Evolutionary conservation across 768 basidiomycete genomes (phyloP).

Genomic region (Fibroporia radiculosa): DNA sequence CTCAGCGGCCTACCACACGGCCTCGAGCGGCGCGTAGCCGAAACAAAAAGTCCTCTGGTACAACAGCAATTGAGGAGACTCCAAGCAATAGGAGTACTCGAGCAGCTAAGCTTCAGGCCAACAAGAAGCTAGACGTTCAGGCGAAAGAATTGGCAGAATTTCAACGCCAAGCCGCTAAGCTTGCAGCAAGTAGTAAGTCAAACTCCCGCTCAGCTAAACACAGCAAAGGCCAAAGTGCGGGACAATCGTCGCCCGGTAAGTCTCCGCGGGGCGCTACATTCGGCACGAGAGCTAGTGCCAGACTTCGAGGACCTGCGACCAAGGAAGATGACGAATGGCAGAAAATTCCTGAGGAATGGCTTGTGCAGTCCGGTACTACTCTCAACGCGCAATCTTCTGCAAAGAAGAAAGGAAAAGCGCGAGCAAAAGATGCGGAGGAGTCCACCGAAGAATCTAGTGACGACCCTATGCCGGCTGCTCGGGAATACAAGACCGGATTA

Average conservation of each 20-base stretch:
- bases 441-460: slow-evolving; percentile 5
- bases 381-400: slow-evolving; percentile 3
- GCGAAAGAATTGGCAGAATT: slow-evolving; percentile 61
- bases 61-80: slow-evolving; percentile 7
- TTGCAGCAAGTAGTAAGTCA: slow-evolving; percentile 7
- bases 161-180: slow-evolving; percentile 40
- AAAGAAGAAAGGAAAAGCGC: slow-evolving; percentile 11
- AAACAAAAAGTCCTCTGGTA: slow-evolving; percentile 5
- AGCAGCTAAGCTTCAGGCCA: slow-evolving; percentile 66
- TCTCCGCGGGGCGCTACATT: slow-evolving; percentile 13
- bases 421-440: slow-evolving; percentile 15
- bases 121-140: slow-evolving; percentile 58
- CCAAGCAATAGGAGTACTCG: slow-evolving; percentile 41
- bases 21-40: slow-evolving; percentile 7
- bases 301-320: slow-evolving; percentile 45
- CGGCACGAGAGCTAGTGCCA: slow-evolving; percentile 61
- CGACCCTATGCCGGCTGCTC: slow-evolving; percentile 1
- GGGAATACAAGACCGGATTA: slow-evolving; percentile 38
- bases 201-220: slow-evolving; percentile 12
- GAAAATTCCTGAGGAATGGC: slow-evolving; percentile 71
- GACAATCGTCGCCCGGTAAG: slow-evolving; percentile 8
- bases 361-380: slow-evolving; percentile 22
- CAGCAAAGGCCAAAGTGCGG: slow-evolving; percentile 5
- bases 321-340: slow-evolving; percentile 66
- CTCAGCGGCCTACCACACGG: slow-evolving; percentile 5